These are phyloP conservation scores for Boletales sp. DNA, from an alignment of 768 basidiomycete species.

Conservation along the genomic window DNA sequence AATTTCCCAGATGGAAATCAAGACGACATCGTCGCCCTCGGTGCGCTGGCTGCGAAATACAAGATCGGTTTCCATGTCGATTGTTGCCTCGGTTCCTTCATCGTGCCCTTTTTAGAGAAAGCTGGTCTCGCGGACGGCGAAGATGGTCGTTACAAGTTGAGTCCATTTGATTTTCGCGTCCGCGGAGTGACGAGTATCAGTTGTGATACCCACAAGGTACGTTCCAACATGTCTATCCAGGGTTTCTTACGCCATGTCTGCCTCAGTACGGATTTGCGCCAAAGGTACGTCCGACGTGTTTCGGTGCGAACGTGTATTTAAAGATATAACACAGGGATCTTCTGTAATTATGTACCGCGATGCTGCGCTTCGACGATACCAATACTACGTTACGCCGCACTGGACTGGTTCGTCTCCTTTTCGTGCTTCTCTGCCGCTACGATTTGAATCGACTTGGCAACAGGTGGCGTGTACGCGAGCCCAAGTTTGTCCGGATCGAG, in stretches of 20 bases:
- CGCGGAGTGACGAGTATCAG: conserved; percentile 91
- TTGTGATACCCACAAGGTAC: conserved; percentile 92
- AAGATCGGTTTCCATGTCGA: conserved; percentile 91
- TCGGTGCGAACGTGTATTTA: too few species aligned
- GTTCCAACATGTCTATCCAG: background rate
- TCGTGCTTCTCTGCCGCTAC: background rate
- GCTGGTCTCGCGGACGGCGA: conserved; percentile 65
- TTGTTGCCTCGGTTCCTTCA: conserved; percentile 91
- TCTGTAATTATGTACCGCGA: conserved; percentile 95
- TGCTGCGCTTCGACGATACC: conserved; percentile 68
- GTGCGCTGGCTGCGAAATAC: conserved; percentile 64
- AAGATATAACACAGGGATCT: conserved; percentile 54
- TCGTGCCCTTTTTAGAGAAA: conserved; percentile 86
- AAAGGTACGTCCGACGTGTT: conserved; percentile 49
- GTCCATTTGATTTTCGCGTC: conserved; percentile 87
- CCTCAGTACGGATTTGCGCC: conserved; percentile 88
- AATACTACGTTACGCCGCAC: conserved; percentile 80
- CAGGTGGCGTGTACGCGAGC: conserved; percentile 87
- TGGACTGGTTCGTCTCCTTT: conserved; percentile 60
- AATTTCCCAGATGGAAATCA: conserved; percentile 86
- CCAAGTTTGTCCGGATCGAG: conserved; percentile 88
- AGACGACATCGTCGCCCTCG: conserved; percentile 81
- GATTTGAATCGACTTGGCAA: background rate
- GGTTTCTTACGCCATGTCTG: conserved; percentile 2
- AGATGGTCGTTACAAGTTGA: conserved; percentile 49